Base-by-base conservation (phyloP, 495 filamentous ascomycete genomes). In the Hyphodiscus hymeniophilus region DNA sequence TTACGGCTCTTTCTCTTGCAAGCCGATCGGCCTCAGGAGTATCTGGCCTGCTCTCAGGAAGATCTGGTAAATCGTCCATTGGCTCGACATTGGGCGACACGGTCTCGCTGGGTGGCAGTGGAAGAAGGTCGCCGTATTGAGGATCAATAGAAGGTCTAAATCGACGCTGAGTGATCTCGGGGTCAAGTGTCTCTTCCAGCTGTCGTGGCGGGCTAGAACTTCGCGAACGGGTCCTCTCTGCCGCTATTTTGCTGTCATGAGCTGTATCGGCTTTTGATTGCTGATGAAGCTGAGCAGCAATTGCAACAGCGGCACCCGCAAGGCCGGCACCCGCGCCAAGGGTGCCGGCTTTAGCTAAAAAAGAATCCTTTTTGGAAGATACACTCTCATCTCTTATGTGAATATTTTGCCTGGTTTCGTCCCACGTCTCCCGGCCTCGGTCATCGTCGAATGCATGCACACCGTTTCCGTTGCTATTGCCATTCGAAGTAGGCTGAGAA, bases 301-400 rank as follows among this genome's bases (percentile, higher is more conserved):
- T 57, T 47, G 65, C 63, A 50, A 43, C 54, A 44, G 62, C 67
- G 50, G 58, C 66, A 64, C 63, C 63, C 59, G 61, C 68, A 66
- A 70, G 55, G 68, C 75, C 74, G 73, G 63, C 74, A 78, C 73
- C 75, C 71, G 70, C 69, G 70, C 72, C 77, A 74, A 67, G 65
- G 68, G 68, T 75, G 67, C 63, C 75, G 75, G 74, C 71, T 67
- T 70, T 75, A 77, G 54, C 74, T 77, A 78, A 78, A 78, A 78
- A 78, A 78, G 72, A 73, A 66, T 67, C 54, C 59, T 66, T 61
- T 44, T 66, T 60, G 16, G 55, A 54, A 54, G 58, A 52, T 32
- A 33, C 13, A 41, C 47, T 54, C 20, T 44, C 47, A 33, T 51
- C 47, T 38, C 50, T 53, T 2, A 51, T 45, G 38, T 45, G 40